Base-by-base conservation (phyloP, 1,139 yeast genomes). In the Saccharomyces pastorianus region DNA sequence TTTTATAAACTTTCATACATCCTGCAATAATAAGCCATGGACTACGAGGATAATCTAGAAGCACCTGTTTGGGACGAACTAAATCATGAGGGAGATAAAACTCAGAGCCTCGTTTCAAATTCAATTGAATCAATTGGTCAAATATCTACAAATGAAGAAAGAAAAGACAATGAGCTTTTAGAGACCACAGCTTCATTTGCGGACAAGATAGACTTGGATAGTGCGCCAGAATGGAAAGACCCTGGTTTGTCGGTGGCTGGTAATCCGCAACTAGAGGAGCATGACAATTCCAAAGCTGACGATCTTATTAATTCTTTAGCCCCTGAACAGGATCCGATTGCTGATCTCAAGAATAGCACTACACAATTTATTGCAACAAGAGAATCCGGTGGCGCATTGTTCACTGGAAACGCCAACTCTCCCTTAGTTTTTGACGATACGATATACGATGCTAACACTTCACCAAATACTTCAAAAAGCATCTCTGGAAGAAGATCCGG, bases 61-160 rank as follows among this genome's bases (percentile, higher is more conserved):
- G 63, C 67, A 26, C 63, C 71, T 11, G 69, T 66, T 3, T 67
- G 71, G 71, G 70, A 64, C 48, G 69, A 67, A 41, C 41, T 58
- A 27, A 47, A 55, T 14, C 42, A 25, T 9, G 53, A 38, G 20
- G 44, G 20, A 38, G 44, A 38, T 11, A 20, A 9, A 14, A 9
- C 44, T 14, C 44, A 38, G 26, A 38, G 25, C 8, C n/a, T 20
- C 26, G 20, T 38, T 38, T 11, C 44, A 38, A 38, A 38, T 38
- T 5, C 25, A 38, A 38, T 11, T 20, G 44, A 38, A 20, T 9
- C 26, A 8, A 25, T 17, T 11, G 14, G 7, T 26, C 38, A 34
- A 26, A 9, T 31, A 11, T 57, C 56, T 9, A 51, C 49, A 13
- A 38, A 20, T 11, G 26, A 20, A 38, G 25, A 20, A 8, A 6